Evolutionary conservation across 202 grass and related monocot genomes (phyloP).

Genomic region (Eragrostis tef): DNA sequence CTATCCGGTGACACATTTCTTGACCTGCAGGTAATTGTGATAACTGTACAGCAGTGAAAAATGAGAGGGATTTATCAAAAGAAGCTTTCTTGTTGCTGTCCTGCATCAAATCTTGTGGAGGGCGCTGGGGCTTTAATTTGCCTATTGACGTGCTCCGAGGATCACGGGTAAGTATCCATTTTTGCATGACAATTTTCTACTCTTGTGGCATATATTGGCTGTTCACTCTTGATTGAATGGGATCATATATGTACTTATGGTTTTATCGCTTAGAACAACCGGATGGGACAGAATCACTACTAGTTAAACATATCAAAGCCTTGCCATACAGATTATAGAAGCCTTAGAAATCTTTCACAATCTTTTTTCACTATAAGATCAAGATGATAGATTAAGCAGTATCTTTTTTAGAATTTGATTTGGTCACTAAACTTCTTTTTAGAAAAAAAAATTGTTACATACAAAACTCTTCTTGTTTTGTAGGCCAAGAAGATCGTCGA

Average conservation of each 20-base stretch:
- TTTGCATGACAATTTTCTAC: conserved; percentile 15
- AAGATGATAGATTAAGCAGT: not conserved
- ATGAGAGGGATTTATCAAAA: conserved; percentile 78
- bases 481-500: conserved; percentile 79
- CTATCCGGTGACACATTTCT: conserved; percentile 29
- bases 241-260: conserved; percentile 24
- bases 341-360: not conserved
- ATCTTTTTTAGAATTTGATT: not conserved
- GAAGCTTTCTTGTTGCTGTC: conserved; percentile 87
- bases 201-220: conserved; percentile 2
- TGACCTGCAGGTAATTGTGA: conserved; percentile 76
- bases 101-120: conserved; percentile 83
- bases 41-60: conserved; percentile 72
- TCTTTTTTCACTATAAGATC: not conserved
- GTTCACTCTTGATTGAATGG: conserved; percentile 17
- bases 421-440: conserved; percentile 18
- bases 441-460: conserved; percentile 36
- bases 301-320: conserved; percentile 35
- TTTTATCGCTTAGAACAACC: conserved; percentile 21
- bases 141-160: conserved; percentile 90
- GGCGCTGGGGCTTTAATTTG: conserved; percentile 85
- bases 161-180: conserved; percentile 67
- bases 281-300: not conserved
- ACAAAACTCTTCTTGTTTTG: conserved; percentile 37
- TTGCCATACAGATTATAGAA: conserved; percentile 9